Evolutionary conservation across 106 monocot genomes (phyloP), one percentile per base, ranked within the genome.

Genomic region (Phalaenopsis aphrodite): DNA sequence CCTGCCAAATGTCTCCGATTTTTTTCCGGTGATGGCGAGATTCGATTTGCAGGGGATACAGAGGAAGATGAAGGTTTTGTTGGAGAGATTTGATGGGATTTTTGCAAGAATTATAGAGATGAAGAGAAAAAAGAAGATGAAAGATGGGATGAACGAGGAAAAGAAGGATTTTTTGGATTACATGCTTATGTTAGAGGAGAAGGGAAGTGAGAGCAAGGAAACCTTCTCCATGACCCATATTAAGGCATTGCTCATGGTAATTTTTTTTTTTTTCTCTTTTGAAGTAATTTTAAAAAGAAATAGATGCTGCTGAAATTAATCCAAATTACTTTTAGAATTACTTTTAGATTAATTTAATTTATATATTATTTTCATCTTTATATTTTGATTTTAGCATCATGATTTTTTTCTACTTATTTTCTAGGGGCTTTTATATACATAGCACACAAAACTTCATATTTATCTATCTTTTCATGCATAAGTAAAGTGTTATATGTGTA

Each of bases 211-310:
- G 42, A 47, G 56, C 24, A 84, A 88, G n/a, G 42, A 46, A 0
- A 72, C 86, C 2, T 88, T 95, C 57, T 90, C 92, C 18, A 84
- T 82, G 76, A 78, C 24, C 8, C 79, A 90, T 58, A 75, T 87
- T 67, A 95, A 92, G 75, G 92, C 88, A 15, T 24, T 95, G 10
- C 81, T 95, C 16, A 84, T 90, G 95, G 94, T 92, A 84, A 52
- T 2, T 52, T 52, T 52, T 8, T 12, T 8, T 12, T 52, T 11
- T 2, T 52, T 11, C 52, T 52, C 52, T 52, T 52, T 52, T 30
- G 30, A 30, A 30, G 30, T 30, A 30, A 30, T 30, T 30, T 30
- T 30, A 30, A 30, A 30, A 30, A 30, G 30, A 30, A 30, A 30
- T 30, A 30, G 30, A 0, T 30, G 30, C 30, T 30, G 30, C 30